These are phyloP conservation scores for Verticillium alfalfae DNA, from an alignment of 2,329 filamentous ascomycete genomes.

Conservation along the genomic window DNA sequence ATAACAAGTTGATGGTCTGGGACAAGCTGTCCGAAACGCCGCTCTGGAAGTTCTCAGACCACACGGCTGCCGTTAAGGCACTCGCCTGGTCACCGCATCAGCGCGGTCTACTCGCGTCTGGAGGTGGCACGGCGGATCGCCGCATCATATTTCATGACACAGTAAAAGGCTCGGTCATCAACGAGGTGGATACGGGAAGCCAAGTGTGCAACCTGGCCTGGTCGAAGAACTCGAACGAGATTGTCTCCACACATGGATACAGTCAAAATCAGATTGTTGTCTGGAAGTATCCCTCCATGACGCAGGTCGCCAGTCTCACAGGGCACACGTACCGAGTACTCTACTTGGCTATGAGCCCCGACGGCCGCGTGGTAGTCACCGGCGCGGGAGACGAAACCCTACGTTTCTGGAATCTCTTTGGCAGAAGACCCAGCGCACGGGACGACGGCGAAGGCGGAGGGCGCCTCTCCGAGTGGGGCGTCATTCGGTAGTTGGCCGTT, in stretches of 20 bases:
- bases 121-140: slow-evolving; percentile 90
- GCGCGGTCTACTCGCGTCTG: slow-evolving; percentile 86
- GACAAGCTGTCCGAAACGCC: slow-evolving; percentile 92
- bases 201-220: slow-evolving; percentile 99
- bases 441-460: slow-evolving; percentile 61
- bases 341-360: slow-evolving; percentile 95
- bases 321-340: slow-evolving; percentile 95
- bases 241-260: slow-evolving; percentile 95
- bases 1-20: slow-evolving; percentile 99
- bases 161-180: slow-evolving; percentile 69
- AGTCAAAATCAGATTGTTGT: slow-evolving; percentile 98
- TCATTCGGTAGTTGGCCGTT: slow-evolving; percentile 57
- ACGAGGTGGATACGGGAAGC: slow-evolving; percentile 91
- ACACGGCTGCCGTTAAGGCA: slow-evolving; percentile 93
- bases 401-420: slow-evolving; percentile 95
- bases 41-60: slow-evolving; percentile 88
- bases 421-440: slow-evolving; percentile 67
- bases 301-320: slow-evolving; percentile 89
- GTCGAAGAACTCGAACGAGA: slow-evolving; percentile 96
- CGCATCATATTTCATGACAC: slow-evolving; percentile 99
- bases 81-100: slow-evolving; percentile 98
- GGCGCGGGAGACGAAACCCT: slow-evolving; percentile 95
- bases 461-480: slow-evolving; percentile 71
- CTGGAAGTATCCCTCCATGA: slow-evolving; percentile 99
- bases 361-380: slow-evolving; percentile 89